Evolutionary conservation across 2,329 filamentous ascomycete species (phyloP).

Genomic region (Trichoderma asperellum): DNA sequence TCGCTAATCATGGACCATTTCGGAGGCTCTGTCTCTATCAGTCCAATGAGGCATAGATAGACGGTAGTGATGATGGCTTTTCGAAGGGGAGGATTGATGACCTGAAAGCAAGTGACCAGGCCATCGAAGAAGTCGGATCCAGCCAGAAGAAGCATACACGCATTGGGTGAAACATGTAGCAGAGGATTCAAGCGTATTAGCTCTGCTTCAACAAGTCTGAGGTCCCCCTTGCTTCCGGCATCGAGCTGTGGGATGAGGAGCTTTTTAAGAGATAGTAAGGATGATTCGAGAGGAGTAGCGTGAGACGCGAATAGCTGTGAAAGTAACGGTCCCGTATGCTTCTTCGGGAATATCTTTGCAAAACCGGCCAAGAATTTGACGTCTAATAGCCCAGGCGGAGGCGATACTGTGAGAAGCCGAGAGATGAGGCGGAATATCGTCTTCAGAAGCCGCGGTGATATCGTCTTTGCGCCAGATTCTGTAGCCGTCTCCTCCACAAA

Average conservation of each 20-base stretch:
- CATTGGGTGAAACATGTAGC: constrained; percentile 62
- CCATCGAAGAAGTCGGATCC: constrained; percentile 88
- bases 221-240: constrained; percentile 58
- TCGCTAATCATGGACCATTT: constrained; percentile 79
- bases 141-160: constrained; percentile 69
- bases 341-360: constrained; percentile 68
- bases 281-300: constrained; percentile 54
- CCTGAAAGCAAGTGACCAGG: constrained; percentile 66
- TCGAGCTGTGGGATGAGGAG: constrained; percentile 66
- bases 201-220: constrained; percentile 57
- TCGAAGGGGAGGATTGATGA: constrained; percentile 65
- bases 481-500: constrained; percentile 62
- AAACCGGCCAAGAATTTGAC: constrained; percentile 73
- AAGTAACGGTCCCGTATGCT: constrained; percentile 57
- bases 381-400: constrained; percentile 56
- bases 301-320: constrained; percentile 56
- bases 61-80: constrained; percentile 71
- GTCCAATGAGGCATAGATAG: constrained; percentile 74
- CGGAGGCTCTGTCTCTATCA: constrained; percentile 67
- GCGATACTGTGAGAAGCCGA: constrained; percentile 52
- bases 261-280: constrained; percentile 63
- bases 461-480: constrained; percentile 32
- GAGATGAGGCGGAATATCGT: constrained; percentile 66
- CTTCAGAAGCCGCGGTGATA: constrained; percentile 58
- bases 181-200: constrained; percentile 66